These are phyloP conservation scores for Leishmania martiniquensis DNA, from an alignment of 208 protist species.

Conservation along the genomic window DNA sequence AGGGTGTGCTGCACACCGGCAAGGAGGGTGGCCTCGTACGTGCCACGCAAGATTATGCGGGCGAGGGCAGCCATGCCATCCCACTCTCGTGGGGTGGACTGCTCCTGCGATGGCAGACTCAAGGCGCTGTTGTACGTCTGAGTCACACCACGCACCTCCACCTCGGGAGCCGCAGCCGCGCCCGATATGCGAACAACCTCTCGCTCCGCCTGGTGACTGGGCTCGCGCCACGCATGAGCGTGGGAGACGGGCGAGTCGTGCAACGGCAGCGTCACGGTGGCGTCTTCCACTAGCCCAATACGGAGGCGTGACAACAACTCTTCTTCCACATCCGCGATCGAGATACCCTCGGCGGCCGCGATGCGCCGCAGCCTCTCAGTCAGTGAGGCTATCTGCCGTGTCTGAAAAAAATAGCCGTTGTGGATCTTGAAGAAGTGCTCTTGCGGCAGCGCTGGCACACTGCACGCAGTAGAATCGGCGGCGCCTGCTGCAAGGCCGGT, in stretches of 20 bases:
- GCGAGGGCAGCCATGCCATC: conserved; percentile 25
- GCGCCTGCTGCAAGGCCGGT: neutral
- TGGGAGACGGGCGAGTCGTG: neutral
- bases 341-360: neutral
- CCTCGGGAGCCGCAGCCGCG: neutral
- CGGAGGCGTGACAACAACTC: conserved; percentile 32
- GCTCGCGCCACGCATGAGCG: neutral
- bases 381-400: neutral
- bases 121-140: conserved; percentile 62
- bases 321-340: neutral
- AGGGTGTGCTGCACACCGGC: conserved; percentile 47
- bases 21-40: conserved; percentile 61
- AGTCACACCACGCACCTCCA: conserved; percentile 33
- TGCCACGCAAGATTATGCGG: conserved; percentile 39
- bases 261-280: conserved; percentile 39
- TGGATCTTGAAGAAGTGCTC: conserved; percentile 33
- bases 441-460: conserved; percentile 2
- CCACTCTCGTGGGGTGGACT: neutral
- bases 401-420: conserved; percentile 46
- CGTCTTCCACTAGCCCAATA: conserved; percentile 49
- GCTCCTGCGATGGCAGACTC: conserved; percentile 18
- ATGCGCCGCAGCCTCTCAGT: conserved; percentile 6
- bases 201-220: neutral
- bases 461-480: neutral
- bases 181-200: neutral